Conservation (phyloP, 768 basidiomycete genomes). For the Boletus rubropictus region DNA sequence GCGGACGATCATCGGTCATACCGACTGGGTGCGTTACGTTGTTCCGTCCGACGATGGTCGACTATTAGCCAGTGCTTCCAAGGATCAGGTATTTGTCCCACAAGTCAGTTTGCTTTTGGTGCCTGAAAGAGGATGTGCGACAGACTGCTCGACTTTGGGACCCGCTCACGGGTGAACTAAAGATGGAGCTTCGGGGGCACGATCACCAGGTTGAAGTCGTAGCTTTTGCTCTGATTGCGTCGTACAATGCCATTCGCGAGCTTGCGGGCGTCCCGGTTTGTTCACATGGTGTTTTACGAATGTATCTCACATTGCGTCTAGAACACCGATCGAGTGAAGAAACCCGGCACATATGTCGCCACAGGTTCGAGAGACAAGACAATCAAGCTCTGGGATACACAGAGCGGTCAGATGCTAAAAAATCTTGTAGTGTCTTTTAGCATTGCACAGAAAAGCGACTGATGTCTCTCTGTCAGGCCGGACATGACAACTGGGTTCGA, state of each 20-base stretch:
- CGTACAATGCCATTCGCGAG: constrained; percentile 73
- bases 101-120: neutral
- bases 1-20: constrained; percentile 70
- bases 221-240: constrained; percentile 71
- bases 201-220: constrained; percentile 82
- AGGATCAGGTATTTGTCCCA: constrained; percentile 64
- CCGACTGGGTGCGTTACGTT: constrained; percentile 78
- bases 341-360: constrained; percentile 55
- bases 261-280: constrained; percentile 66
- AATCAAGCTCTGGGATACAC: constrained; percentile 86
- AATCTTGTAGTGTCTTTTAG: constrained; percentile 47
- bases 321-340: constrained; percentile 48
- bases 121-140: neutral
- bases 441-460: constrained; percentile 2
- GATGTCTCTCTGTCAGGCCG: constrained; percentile 39
- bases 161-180: constrained; percentile 64
- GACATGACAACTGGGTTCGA: constrained; percentile 89
- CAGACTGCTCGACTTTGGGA: constrained; percentile 81
- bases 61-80: constrained; percentile 74
- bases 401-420: constrained; percentile 74
- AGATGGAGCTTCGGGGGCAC: constrained; percentile 80
- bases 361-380: constrained; percentile 89
- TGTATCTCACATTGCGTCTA: constrained; percentile 18
- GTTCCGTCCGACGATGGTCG: constrained; percentile 66
- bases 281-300: constrained; percentile 8